Evolutionary conservation across 2,329 filamentous ascomycete species (phyloP), one percentile per base, ranked within the genome.

Genomic region (Colletotrichum tanaceti): DNA sequence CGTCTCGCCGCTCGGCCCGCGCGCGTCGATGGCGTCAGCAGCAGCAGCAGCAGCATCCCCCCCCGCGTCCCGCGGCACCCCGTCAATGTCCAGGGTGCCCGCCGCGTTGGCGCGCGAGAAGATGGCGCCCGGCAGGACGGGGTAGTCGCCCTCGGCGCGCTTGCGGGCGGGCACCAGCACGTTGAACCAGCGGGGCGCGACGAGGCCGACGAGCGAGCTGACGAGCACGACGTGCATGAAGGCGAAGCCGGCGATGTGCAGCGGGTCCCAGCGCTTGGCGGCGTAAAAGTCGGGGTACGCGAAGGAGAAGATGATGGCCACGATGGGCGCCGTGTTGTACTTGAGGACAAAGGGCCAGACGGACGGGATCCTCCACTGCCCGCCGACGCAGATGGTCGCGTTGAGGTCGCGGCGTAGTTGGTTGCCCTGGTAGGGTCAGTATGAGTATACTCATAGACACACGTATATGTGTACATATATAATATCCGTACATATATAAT

Each of bases 301-400:
- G 13, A 74, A 72, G 41, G 64, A 72, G 32, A 65, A 55, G 20
- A 73, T 63, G 38, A 74, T 74, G 32, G 71, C 66, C 2, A 72
- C 61, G 18, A 73, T 73, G 0, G 72, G 71, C 0, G 68, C 71
- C 3, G 72, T 70, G 46, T 70, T 68, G 63, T 73, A 73, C 18
- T 72, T 73, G 38, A 74, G 68, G 11, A 74, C 24, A 39, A 72
- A 70, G 0, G 58, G 58, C 71, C 68, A 71, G 49, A 70, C 39
- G 38, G 70, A 24, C 13, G 72, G 70, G 11, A 74, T 65, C 41
- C 58, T 62, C 71, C 70, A 72, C 24, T 70, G 41, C 1, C 68
- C 49, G 24, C 55, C 7, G 1, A 47, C 44, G 10, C 11, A 55
- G 14, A 70, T 70, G 2, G 60, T 65, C 1, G 67, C 63, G 41